phyloP scores from a whole-genome alignment of 2,329 filamentous ascomycete species.

The Ceratocystis eucalypticola region DNA sequence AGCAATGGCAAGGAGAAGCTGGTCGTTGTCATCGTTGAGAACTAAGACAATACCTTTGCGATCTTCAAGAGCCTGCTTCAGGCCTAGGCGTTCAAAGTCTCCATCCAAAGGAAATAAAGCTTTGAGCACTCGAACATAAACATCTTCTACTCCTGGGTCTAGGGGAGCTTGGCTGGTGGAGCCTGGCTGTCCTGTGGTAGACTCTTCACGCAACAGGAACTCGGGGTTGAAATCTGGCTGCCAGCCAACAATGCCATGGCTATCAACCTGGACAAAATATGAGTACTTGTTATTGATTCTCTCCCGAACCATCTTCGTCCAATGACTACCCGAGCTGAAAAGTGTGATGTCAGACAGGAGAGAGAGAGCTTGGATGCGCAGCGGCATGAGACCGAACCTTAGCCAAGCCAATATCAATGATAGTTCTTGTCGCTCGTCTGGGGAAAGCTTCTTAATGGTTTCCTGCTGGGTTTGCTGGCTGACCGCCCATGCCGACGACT shows the following conservation, averaged over 20 bases:
- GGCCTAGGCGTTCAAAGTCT: background rate
- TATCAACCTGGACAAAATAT: conserved; percentile 2
- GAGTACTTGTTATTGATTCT: conserved; percentile 3
- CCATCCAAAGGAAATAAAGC: background rate
- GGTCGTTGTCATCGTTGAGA: background rate
- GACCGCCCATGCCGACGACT: background rate
- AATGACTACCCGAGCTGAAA: background rate
- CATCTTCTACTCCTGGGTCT: background rate
- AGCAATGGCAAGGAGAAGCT: background rate
- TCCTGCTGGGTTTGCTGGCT: background rate
- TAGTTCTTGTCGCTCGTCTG: background rate
- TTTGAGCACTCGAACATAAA: background rate
- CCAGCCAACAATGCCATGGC: background rate
- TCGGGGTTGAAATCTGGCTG: background rate
- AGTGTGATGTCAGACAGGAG: conserved; percentile 4
- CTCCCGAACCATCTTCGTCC: conserved; percentile 1
- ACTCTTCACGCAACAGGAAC: background rate
- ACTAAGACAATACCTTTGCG: background rate
- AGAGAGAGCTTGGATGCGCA: conserved; percentile 5
- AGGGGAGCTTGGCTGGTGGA: background rate
- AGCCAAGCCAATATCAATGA: conserved; percentile 9
- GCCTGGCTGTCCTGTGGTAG: background rate
- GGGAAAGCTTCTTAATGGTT: background rate
- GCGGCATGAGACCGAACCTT: conserved; percentile 5
- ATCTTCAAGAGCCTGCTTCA: background rate